Evolutionary conservation across 352 stramenopile genomes (phyloP), one percentile per base, ranked within the genome.

Genomic region (Globisporangium abappressorium): DNA sequence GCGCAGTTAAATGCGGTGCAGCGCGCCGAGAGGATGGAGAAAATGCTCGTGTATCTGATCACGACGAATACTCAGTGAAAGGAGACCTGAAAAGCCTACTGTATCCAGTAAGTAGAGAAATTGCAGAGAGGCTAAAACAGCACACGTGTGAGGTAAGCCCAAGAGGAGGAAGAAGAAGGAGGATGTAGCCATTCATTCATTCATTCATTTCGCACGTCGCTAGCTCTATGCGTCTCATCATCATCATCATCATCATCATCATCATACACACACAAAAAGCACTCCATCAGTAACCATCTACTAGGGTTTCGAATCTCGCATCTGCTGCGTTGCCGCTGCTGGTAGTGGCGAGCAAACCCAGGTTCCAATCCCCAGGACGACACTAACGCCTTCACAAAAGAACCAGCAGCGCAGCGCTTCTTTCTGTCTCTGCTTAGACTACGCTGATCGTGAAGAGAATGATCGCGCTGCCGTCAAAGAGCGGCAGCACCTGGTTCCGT

Each of bases 381-480:
- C 14, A 15, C 43, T 18, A 22, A 22, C 6, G 18, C 15, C 18
- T 20, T 51, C 18, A 22, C 18, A 22, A 51, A 51, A 51, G 43
- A 51, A n/a, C 43, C 43, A 51, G 43, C 41, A 49, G 0, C 41
- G 3, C 41, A 15, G 41, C 41, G 26, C 14, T 22, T 11, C 18
- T 57, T 43, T 46, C 38, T 46, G 38, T 41, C 36, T 20, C 22
- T n/a, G 54, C 65, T 77, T 92, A 92, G 55, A 94, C 70, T 22
- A 96, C 88, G 57, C 86, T 94, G 75, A 96, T 96, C 59, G 88
- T 96, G 69, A 99, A 99, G 36, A 99, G 80, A 70, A 97, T 97
- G 74, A 99, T 98, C 54, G 91, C 95, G 61, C 94, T 80, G 68
- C 94, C 95, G 75, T 99, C 97, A 76, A 99, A 99, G 66, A 99